Conservation (phyloP, 371 early-diverging fungal genomes). For the Mucor indicus region DNA sequence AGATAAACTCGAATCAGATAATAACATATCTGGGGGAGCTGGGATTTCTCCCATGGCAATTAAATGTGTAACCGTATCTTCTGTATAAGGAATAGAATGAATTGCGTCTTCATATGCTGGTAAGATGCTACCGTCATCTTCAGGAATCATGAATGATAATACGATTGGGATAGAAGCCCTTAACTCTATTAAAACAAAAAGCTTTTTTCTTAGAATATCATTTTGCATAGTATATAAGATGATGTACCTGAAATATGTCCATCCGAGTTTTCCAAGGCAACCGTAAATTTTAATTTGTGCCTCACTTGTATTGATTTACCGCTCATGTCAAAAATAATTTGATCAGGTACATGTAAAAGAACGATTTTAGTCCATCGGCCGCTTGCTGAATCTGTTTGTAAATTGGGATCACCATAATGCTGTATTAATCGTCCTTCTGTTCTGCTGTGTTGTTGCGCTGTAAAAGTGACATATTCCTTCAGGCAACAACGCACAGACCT, state of each 20-base stretch:
- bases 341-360: slow-evolving; percentile 20
- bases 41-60: slow-evolving; percentile 19
- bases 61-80: slow-evolving; percentile 15
- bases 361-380: slow-evolving; percentile 24
- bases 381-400: slow-evolving; percentile 1
- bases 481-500: slow-evolving; percentile 23
- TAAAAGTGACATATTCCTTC: slow-evolving; percentile 24
- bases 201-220: no score
- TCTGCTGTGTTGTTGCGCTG: slow-evolving; percentile 9
- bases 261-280: slow-evolving; percentile 25
- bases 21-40: background rate
- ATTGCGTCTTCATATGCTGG: slow-evolving; percentile 46
- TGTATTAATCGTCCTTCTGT: slow-evolving; percentile 19
- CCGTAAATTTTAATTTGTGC: slow-evolving; percentile 35
- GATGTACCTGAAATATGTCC: slow-evolving; percentile 36
- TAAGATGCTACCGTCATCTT: slow-evolving; percentile 16
- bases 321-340: slow-evolving; percentile 19
- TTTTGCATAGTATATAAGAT: no score
- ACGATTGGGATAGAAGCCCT: slow-evolving; percentile 32
- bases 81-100: slow-evolving; percentile 31
- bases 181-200: slow-evolving; percentile 22
- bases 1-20: background rate
- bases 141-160: slow-evolving; percentile 20
- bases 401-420: slow-evolving; percentile 27
- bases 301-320: slow-evolving; percentile 28